Percentiles rank a stretch among this genome's conserved stretches.
Evolutionary conservation across 495 filamentous ascomycete species (phyloP).

Genomic region (Aspergillus bridgeri): DNA sequence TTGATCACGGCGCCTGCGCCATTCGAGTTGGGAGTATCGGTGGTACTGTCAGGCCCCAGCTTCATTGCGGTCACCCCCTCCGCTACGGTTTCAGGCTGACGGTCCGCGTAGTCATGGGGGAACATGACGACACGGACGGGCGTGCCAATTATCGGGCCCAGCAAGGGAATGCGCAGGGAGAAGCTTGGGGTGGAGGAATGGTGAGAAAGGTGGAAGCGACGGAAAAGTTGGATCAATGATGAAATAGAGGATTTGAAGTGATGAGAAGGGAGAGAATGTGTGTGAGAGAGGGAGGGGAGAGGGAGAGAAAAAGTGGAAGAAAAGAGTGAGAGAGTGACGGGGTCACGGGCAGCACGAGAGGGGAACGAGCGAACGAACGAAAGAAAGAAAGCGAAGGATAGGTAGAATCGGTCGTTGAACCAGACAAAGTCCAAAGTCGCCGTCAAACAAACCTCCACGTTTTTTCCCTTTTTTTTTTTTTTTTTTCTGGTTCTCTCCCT

Average conservation of each 20-base stretch:
- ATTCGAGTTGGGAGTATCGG: constrained; percentile 20
- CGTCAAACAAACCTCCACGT: constrained; percentile 6
- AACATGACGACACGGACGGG: constrained; percentile 47
- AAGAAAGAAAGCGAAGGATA: constrained; percentile 11
- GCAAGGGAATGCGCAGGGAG: constrained; percentile 13
- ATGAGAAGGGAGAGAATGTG: too few relatives aligned
- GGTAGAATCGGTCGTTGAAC: not conserved
- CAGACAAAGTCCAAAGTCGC: constrained; percentile 7
- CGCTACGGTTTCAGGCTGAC: constrained; percentile 33
- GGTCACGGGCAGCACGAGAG: not conserved
- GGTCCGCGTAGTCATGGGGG: constrained; percentile 45
- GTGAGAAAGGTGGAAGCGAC: constrained; percentile 6
- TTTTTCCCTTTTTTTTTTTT: constrained; percentile 2
- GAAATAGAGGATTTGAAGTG: constrained; percentile 5
- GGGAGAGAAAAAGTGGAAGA: constrained; percentile 3
- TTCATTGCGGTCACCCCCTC: constrained; percentile 41
- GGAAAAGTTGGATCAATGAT: constrained; percentile 5
- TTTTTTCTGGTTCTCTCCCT: too few relatives aligned
- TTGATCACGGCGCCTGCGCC: constrained; percentile 18
- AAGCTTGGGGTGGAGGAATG: not conserved
- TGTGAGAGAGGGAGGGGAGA: constrained; percentile 3
- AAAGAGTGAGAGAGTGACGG: constrained; percentile 5
- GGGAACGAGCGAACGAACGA: too few relatives aligned
- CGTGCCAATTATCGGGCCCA: constrained; percentile 20
- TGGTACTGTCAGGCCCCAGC: constrained; percentile 25